Conservation (phyloP, 108 stramenopile genomes). For the Chaetoceros muelleri region DNA sequence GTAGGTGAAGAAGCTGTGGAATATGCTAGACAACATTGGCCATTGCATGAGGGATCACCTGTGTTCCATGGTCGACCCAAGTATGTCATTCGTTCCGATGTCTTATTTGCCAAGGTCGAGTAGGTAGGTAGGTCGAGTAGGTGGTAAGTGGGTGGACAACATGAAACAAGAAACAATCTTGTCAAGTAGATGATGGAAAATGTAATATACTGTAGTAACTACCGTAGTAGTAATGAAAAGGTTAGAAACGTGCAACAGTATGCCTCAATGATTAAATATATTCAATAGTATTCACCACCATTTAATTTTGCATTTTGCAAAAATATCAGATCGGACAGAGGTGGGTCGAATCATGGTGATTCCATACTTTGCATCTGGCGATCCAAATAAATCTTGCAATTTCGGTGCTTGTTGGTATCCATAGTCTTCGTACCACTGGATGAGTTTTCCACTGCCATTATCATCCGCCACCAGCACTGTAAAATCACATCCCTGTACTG, state of each 20-base stretch:
- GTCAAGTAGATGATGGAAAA: too few relatives aligned
- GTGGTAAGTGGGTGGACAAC: too few relatives aligned
- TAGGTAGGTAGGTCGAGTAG: conserved; percentile 2
- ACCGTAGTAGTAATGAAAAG: too few relatives aligned
- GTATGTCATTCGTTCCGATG: conserved; percentile 84
- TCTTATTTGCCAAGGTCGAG: conserved; percentile 30
- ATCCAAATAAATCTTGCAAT: conserved; percentile 59
- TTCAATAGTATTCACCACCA: too few relatives aligned
- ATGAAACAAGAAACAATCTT: too few relatives aligned
- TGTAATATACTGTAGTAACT: too few relatives aligned
- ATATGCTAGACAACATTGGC: conserved; percentile 60
- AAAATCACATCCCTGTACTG: conserved; percentile 49
- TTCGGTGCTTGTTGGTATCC: conserved; percentile 51
- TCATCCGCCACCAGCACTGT: conserved; percentile 71
- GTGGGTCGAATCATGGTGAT: conserved; percentile 69
- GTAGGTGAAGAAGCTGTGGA: conserved; percentile 63
- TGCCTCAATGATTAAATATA: too few relatives aligned
- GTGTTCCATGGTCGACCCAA: conserved; percentile 57
- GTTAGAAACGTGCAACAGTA: too few relatives aligned
- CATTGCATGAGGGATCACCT: conserved; percentile 70
- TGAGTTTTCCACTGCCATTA: conserved; percentile 52
- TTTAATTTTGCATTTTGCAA: conserved; percentile 32
- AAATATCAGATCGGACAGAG: conserved; percentile 16
- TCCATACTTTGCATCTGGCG: conserved; percentile 42
- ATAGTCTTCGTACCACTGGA: conserved; percentile 55